Base-by-base conservation (phyloP, 331 rosid genomes). In the Cydonia oblonga region DNA sequence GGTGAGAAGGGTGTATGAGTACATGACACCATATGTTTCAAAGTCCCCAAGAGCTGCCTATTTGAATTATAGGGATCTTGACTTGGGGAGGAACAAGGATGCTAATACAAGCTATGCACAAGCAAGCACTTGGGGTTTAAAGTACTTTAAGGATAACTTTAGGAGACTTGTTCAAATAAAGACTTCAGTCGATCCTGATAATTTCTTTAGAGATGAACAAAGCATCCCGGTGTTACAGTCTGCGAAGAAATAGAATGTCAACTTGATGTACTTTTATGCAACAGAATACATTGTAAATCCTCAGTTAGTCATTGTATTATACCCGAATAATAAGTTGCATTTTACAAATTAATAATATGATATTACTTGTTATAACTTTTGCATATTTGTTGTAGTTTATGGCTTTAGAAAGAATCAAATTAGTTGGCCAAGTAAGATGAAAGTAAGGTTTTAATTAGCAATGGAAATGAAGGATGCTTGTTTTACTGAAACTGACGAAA, bases 51-150 rank as follows among this genome's bases (percentile, higher is more conserved):
- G 82, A 69, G 70, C 24, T 19, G 79, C 82, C n/a, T 79, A 60
- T 69, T 51, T 79, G 70, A 79, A 79, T 18, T 75, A 75, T 18
- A 71, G 73, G 20, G 76, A 81, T 54, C 76, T 76, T 8, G 84
- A 81, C 44, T 46, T 81, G 67, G 81, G 84, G 12, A 76, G 46
- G 40, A 76, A 81, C 61, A 58, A 68, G n/a, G n/a, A n/a, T 71
- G 42, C 13, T 38, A 38, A 38, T 38, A 38, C 42, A 38, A 38
- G 42, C 42, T 38, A 66, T 69, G 72, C n/a, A 23, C 26, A 81
- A 67, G 72, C 72, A 68, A 46, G 72, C 28, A 28, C 26, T 15
- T 68, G 72, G 61, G 72, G 72, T 9, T 26, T 68, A 2, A 68
- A 26, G 24, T 68, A 68, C 2, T 68, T 68, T 42, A 68, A 26